phyloP scores from a whole-genome alignment of 768 basidiomycete species.

The Pleurotus djamor region DNA sequence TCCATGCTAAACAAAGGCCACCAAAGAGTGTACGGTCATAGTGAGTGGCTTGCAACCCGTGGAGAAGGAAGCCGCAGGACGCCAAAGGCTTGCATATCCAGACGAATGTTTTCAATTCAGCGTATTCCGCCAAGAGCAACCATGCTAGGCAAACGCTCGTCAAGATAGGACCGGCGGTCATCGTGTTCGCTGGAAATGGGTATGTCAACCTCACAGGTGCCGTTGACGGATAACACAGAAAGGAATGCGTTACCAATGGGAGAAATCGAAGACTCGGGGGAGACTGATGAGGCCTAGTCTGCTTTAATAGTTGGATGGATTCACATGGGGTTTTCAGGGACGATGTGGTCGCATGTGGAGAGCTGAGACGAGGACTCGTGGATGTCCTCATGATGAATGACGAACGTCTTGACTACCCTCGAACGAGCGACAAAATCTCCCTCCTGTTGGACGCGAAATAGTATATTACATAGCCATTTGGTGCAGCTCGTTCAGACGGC shows the following conservation, averaged over 20 bases:
- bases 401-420: neutral
- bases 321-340: neutral
- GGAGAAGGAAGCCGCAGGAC: slow-evolving; percentile 1
- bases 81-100: slow-evolving; percentile 7
- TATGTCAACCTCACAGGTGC: neutral
- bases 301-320: neutral
- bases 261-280: neutral
- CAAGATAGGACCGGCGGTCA: neutral
- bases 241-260: neutral
- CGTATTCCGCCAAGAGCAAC: slow-evolving; percentile 6
- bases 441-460: neutral
- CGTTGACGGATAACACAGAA: neutral
- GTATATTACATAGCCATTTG: neutral
- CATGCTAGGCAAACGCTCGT: slow-evolving; percentile 4
- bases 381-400: neutral
- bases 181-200: neutral
- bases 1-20: slow-evolving; percentile 2
- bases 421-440: too few species aligned
- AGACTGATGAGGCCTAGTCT: neutral
- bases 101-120: neutral
- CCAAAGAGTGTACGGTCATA: slow-evolving; percentile 1
- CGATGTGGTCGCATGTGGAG: neutral
- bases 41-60: neutral
- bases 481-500: too few species aligned
- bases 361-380: neutral